Percentiles rank a stretch among this genome's conserved stretches.
Evolutionary conservation across 306 rosid species (phyloP).

Genomic region (Carpinus fangiana): DNA sequence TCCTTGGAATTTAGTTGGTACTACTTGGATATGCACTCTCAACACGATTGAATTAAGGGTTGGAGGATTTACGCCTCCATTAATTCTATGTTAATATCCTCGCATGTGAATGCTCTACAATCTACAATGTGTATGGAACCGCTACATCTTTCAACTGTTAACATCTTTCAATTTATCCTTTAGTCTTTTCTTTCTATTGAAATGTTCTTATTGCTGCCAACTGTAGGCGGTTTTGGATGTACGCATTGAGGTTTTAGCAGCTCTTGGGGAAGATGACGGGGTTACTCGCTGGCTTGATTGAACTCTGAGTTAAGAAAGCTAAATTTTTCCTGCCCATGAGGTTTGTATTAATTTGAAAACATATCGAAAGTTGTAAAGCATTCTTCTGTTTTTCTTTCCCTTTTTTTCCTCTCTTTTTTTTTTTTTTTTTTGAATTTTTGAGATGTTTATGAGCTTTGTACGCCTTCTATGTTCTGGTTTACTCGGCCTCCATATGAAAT

Average conservation of each 20-base stretch:
- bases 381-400: constrained; percentile 1
- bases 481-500: constrained; percentile 26
- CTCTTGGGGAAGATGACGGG: constrained; percentile 77
- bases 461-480: constrained; percentile 20
- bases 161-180: neutral
- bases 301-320: constrained; percentile 25
- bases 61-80: too few relatives aligned
- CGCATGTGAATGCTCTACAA: too few relatives aligned
- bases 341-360: constrained; percentile 41
- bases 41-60: too few relatives aligned
- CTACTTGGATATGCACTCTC: neutral
- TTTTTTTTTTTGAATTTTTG: neutral
- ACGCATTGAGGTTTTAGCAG: constrained; percentile 80
- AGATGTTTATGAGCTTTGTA: constrained; percentile 8
- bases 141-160: too few relatives aligned
- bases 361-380: constrained; percentile 46
- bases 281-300: constrained; percentile 93
- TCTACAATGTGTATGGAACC: too few relatives aligned
- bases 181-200: neutral
- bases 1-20: neutral
- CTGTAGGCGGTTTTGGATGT: constrained; percentile 86
- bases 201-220: constrained; percentile 18
- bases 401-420: neutral
- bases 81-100: too few relatives aligned
- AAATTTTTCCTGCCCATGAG: constrained; percentile 27